phyloP scores from a whole-genome alignment of 345 rosid species.

The Lumnitzera littorea region DNA sequence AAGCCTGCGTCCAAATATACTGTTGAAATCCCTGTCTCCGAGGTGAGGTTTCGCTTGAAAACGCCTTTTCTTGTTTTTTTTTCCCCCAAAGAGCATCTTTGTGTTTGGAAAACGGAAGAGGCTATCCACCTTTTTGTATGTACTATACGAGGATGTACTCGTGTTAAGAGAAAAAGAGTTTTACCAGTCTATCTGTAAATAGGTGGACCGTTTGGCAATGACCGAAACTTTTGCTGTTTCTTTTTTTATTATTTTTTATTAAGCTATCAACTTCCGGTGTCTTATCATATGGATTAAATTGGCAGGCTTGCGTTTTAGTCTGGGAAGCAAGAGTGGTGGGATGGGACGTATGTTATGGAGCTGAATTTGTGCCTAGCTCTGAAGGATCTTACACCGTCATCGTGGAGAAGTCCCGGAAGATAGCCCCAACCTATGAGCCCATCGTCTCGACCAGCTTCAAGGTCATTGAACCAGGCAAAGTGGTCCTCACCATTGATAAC shows the following conservation, averaged over 20 bases:
- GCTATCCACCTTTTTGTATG: too few relatives aligned
- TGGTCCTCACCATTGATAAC: conserved; percentile 70
- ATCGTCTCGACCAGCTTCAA: conserved; percentile 55
- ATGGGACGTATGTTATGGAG: conserved; percentile 71
- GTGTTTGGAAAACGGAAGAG: neutral
- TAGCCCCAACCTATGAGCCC: conserved; percentile 45
- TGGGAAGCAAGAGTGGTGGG: conserved; percentile 88
- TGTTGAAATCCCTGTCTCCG: conserved; percentile 56
- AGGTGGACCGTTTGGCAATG: too few relatives aligned
- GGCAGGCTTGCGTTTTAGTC: conserved; percentile 38
- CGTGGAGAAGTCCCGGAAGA: conserved; percentile 57
- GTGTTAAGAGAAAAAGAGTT: too few relatives aligned
- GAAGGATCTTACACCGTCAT: conserved; percentile 72
- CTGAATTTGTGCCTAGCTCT: conserved; percentile 58
- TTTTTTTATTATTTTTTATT: neutral
- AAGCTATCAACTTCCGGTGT: neutral
- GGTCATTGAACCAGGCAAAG: conserved; percentile 58
- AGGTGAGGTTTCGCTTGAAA: conserved; percentile 27
- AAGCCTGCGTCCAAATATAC: conserved; percentile 61
- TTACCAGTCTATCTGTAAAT: too few relatives aligned
- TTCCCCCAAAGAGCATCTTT: neutral
- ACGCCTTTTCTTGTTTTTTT: neutral
- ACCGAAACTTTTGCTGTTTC: neutral
- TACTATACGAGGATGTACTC: too few relatives aligned
- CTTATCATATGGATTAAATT: neutral